phyloP scores from a whole-genome alignment of 2,329 filamentous ascomycete species.

The Dothidotthia symphoricarpi region DNA sequence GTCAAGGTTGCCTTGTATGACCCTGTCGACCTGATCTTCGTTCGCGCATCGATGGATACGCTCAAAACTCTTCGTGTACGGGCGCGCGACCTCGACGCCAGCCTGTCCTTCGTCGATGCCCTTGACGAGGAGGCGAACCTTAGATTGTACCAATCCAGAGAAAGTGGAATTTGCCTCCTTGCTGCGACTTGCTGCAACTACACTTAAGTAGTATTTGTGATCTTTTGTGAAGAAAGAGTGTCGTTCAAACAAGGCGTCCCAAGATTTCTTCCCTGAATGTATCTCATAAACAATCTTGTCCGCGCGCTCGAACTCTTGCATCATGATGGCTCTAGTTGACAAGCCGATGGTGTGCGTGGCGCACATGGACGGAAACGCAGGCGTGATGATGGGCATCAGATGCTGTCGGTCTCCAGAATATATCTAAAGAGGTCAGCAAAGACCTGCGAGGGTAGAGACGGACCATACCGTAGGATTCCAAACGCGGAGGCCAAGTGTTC shows the following conservation, averaged over 20 bases:
- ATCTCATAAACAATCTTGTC: slow-evolving; percentile 77
- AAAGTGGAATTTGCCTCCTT: slow-evolving; percentile 84
- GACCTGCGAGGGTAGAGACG: slow-evolving; percentile 7
- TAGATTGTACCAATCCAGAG: slow-evolving; percentile 92
- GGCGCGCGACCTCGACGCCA: slow-evolving; percentile 75
- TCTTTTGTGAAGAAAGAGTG: slow-evolving; percentile 91
- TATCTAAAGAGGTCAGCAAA: slow-evolving; percentile 49
- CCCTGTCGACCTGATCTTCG: slow-evolving; percentile 61
- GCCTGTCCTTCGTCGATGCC: slow-evolving; percentile 77
- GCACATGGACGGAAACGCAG: slow-evolving; percentile 96
- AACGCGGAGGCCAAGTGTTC: slow-evolving; percentile 75
- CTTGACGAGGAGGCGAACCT: slow-evolving; percentile 79
- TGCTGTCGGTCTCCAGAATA: slow-evolving; percentile 81
- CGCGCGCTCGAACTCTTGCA: slow-evolving; percentile 76
- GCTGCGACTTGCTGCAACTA: slow-evolving; percentile 77
- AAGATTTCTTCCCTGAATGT: slow-evolving; percentile 70
- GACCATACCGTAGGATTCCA: slow-evolving; percentile 83
- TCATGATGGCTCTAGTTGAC: slow-evolving; percentile 82
- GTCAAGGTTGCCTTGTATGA: slow-evolving; percentile 61
- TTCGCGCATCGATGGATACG: slow-evolving; percentile 69
- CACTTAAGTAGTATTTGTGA: slow-evolving; percentile 93
- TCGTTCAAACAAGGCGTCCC: slow-evolving; percentile 85
- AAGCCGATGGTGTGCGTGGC: slow-evolving; percentile 89
- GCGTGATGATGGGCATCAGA: slow-evolving; percentile 97
- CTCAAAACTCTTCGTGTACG: slow-evolving; percentile 91